A percentile compares a stretch with the other conserved stretches of the same genome.
phyloP scores from a whole-genome alignment of 768 basidiomycete genomes.

The Lentinula guzmanii region DNA sequence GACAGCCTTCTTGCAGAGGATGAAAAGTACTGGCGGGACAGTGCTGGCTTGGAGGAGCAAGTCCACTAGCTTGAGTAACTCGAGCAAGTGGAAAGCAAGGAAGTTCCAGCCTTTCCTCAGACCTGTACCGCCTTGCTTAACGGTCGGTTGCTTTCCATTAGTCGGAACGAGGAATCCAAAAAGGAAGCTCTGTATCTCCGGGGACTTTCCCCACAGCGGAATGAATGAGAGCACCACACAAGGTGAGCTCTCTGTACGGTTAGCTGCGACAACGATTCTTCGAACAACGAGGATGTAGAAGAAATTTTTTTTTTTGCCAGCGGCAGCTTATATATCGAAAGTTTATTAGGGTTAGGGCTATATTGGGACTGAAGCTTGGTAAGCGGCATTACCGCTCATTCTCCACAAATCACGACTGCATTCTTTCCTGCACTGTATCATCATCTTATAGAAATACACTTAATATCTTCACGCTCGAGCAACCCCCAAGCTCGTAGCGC shows the following conservation, averaged over 20 bases:
- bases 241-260: constrained; percentile 48
- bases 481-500: neutral
- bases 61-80: constrained; percentile 15
- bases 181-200: constrained; percentile 76
- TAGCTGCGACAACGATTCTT: constrained; percentile 86
- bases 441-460: too few species aligned
- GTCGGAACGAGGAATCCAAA: constrained; percentile 37
- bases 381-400: constrained; percentile 15
- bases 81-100: constrained; percentile 24
- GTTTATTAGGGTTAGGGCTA: neutral
- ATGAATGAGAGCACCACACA: constrained; percentile 33
- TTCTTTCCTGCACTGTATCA: too few species aligned
- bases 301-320: constrained; percentile 17
- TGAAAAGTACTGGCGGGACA: constrained; percentile 39
- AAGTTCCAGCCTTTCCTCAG: constrained; percentile 44
- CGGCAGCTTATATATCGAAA: constrained; percentile 6
- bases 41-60: constrained; percentile 52
- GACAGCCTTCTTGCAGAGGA: constrained; percentile 15
- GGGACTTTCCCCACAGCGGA: constrained; percentile 91
- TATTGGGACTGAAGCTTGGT: neutral
- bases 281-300: constrained; percentile 42
- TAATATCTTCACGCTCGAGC: too few species aligned
- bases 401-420: too few species aligned
- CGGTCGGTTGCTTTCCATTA: constrained; percentile 68
- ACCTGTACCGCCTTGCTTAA: constrained; percentile 62